A percentile compares a stretch with the other conserved stretches of the same genome.
These are phyloP conservation scores for Aegilops bicornis DNA, from an alignment of 176 grass and related monocot genomes.

Conservation along the genomic window DNA sequence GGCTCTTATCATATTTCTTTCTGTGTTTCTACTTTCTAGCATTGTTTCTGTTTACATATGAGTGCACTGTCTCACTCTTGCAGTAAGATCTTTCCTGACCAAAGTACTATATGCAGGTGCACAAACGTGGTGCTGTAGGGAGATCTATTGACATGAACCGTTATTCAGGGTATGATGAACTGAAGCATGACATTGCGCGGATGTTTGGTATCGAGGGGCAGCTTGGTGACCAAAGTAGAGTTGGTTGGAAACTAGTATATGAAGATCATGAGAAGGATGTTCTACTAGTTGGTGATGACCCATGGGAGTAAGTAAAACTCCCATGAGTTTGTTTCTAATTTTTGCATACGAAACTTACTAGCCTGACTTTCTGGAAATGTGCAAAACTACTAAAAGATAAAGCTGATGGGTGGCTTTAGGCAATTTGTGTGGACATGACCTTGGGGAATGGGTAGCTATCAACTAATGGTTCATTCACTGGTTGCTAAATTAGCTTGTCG, in stretches of 20 bases:
- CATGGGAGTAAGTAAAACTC: slow-evolving; percentile 77
- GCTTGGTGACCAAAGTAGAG: slow-evolving; percentile 72
- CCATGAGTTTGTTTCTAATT: slow-evolving; percentile 1
- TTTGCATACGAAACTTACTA: not conserved
- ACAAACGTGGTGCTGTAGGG: slow-evolving; percentile 80
- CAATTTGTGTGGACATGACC: not conserved
- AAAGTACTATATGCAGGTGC: slow-evolving; percentile 48
- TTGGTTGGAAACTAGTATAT: slow-evolving; percentile 82
- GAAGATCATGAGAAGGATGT: slow-evolving; percentile 90
- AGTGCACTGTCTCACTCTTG: not conserved
- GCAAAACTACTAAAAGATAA: slow-evolving; percentile 1
- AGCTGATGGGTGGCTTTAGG: not conserved
- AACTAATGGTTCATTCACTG: not conserved
- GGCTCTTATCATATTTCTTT: not conserved
- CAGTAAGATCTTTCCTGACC: slow-evolving; percentile 6
- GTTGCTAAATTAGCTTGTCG: slow-evolving; percentile 3
- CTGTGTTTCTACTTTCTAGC: not conserved
- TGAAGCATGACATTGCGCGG: slow-evolving; percentile 63
- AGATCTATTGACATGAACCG: slow-evolving; percentile 76
- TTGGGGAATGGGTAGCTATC: slow-evolving; percentile 1
- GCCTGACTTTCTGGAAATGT: slow-evolving; percentile 1
- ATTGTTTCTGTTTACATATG: not conserved
- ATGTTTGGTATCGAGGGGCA: slow-evolving; percentile 88
- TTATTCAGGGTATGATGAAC: slow-evolving; percentile 73
- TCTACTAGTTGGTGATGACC: slow-evolving; percentile 78